Evolutionary conservation across 179 eudicot genomes (phyloP).

Genomic region (Sideroxylon spinosum): DNA sequence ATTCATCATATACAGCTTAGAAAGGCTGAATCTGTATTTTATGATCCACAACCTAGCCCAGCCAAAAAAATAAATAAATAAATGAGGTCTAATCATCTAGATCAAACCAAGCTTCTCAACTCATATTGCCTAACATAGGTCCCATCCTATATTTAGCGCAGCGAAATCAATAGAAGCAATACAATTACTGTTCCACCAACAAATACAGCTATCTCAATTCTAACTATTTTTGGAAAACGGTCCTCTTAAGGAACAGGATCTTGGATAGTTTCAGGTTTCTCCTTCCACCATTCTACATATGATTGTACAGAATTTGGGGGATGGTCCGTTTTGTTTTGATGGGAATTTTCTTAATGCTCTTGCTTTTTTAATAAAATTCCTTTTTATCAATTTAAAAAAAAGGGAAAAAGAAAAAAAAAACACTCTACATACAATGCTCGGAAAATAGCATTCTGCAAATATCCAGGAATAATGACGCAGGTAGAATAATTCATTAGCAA

Average conservation of each 20-base stretch:
- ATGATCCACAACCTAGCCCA: not conserved
- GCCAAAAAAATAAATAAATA: not conserved
- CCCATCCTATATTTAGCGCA: not conserved
- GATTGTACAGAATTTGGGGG: too few relatives aligned
- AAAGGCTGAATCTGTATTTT: not conserved
- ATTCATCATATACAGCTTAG: not conserved
- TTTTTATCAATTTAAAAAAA: too few relatives aligned
- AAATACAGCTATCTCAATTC: not conserved
- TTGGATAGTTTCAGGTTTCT: slow-evolving; percentile 9
- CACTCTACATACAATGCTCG: not conserved
- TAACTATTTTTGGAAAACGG: not conserved
- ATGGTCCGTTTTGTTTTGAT: too few relatives aligned
- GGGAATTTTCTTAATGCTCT: too few relatives aligned
- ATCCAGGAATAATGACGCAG: not conserved
- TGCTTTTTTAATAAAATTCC: too few relatives aligned
- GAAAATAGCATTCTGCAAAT: not conserved
- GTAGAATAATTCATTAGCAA: not conserved
- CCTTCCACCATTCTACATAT: not conserved
- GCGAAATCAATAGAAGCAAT: not conserved
- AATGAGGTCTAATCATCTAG: not conserved
- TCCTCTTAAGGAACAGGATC: not conserved
- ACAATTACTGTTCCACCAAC: not conserved
- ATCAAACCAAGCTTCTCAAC: not conserved
- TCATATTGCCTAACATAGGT: not conserved
- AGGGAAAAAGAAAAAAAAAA: too few relatives aligned